These are phyloP conservation scores for Camelina sativa DNA, from an alignment of 345 rosid species.

Conservation along the genomic window DNA sequence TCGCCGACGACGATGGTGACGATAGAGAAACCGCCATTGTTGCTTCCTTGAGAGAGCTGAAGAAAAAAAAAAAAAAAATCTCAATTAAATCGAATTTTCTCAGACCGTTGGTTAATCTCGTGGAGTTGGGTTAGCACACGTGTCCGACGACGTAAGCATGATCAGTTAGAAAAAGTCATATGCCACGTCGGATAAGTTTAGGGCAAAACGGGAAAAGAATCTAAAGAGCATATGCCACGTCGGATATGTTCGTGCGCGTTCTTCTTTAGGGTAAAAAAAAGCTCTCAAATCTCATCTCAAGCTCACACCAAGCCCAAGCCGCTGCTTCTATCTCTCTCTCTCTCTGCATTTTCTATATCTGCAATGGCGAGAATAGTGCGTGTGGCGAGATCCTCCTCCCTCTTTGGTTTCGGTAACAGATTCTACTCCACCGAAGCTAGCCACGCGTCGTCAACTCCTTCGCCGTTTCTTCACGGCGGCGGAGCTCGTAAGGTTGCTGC, in stretches of 20 bases:
- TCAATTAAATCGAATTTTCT: neutral
- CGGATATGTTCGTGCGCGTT: constrained; percentile 13
- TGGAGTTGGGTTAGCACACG: constrained; percentile 52
- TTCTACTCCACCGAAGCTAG: constrained; percentile 34
- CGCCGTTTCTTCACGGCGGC: constrained; percentile 41
- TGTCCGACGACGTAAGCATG: constrained; percentile 12
- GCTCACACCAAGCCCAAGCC: constrained; percentile 8
- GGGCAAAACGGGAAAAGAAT: constrained; percentile 24
- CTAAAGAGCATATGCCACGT: constrained; percentile 9
- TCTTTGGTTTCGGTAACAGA: constrained; percentile 37
- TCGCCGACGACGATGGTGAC: constrained; percentile 30
- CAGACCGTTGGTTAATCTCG: constrained; percentile 40
- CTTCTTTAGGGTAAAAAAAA: constrained; percentile 33
- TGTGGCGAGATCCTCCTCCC: constrained; percentile 48
- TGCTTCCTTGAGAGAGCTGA: neutral
- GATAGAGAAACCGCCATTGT: constrained; percentile 57
- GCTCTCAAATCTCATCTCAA: neutral
- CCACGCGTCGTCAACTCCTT: constrained; percentile 13
- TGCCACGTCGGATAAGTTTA: constrained; percentile 35
- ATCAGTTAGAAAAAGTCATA: constrained; percentile 4
- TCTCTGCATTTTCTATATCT: constrained; percentile 29
- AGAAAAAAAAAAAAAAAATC: neutral
- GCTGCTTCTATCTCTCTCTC: constrained; percentile 10
- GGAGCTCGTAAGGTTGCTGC: constrained; percentile 48
- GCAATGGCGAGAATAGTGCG: constrained; percentile 62